Percentiles rank a stretch among this genome's conserved stretches.
Conservation (phyloP, 2,329 filamentous ascomycete species). For the Pseudocercospora fijiensis region DNA sequence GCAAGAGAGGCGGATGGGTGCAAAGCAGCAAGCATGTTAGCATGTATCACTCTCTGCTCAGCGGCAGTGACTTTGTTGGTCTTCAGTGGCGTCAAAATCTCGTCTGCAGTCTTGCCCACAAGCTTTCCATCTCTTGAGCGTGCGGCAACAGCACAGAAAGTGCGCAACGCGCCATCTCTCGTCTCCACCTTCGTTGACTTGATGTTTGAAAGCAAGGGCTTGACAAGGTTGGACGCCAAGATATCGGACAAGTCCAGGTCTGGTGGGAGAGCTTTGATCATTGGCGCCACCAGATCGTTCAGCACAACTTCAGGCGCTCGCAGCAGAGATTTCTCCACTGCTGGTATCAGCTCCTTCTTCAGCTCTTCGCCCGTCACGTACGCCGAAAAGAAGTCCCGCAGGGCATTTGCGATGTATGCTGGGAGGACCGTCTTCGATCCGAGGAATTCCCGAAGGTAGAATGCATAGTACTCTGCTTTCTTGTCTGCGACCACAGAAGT, state of each 20-base stretch:
- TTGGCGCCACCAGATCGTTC: conserved; percentile 70
- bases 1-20: conserved; percentile 62
- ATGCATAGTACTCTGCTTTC: conserved; percentile 74
- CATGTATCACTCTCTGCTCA: conserved; percentile 80
- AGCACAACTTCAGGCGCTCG: conserved; percentile 88
- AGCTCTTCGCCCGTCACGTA: conserved; percentile 76
- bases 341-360: conserved; percentile 70
- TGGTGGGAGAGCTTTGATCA: conserved; percentile 68
- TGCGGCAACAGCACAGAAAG: conserved; percentile 69
- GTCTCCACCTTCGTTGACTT: conserved; percentile 84
- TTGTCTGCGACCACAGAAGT: conserved; percentile 62
- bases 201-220: conserved; percentile 82
- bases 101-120: conserved; percentile 69
- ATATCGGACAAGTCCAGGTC: conserved; percentile 74
- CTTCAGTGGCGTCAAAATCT: conserved; percentile 77
- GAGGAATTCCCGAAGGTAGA: conserved; percentile 81
- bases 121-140: conserved; percentile 59
- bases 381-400: conserved; percentile 77
- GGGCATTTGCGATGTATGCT: conserved; percentile 66
- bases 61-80: conserved; percentile 77
- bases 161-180: conserved; percentile 70
- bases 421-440: conserved; percentile 73
- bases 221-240: conserved; percentile 71
- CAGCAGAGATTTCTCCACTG: conserved; percentile 84
- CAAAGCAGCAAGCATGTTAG: conserved; percentile 72